Percentiles rank a stretch among this genome's conserved stretches.
These are phyloP conservation scores for Lactifluus subvellereus DNA, from an alignment of 768 basidiomycete genomes.

Conservation along the genomic window DNA sequence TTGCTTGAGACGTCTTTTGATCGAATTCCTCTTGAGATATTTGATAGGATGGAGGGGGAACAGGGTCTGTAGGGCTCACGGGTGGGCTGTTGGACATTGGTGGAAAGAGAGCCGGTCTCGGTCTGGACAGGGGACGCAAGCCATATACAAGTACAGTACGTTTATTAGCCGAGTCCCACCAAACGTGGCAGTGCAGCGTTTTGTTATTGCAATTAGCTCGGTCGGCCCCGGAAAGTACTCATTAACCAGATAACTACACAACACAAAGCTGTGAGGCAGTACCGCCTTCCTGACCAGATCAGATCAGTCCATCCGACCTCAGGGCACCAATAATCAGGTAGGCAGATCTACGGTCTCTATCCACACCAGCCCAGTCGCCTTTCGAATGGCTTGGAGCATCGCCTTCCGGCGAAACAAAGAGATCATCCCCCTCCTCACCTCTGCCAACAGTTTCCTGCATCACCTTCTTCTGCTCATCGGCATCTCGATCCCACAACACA, in stretches of 20 bases:
- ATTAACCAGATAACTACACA: too few species aligned
- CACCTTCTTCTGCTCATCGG: conserved; percentile 38
- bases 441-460: conserved; percentile 26
- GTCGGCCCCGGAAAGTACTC: too few species aligned
- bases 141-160: neutral
- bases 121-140: neutral
- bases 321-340: conserved; percentile 75
- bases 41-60: conserved; percentile 22
- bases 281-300: conserved; percentile 3
- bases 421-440: conserved; percentile 39
- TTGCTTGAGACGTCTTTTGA: conserved; percentile 11
- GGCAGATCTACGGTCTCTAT: conserved; percentile 73
- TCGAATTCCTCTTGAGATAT: conserved; percentile 17
- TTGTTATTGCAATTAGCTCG: too few species aligned
- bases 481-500: conserved; percentile 69
- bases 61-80: neutral
- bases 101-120: neutral
- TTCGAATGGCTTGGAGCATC: conserved; percentile 42
- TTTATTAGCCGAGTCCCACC: neutral
- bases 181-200: too few species aligned
- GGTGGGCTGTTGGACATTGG: conserved; percentile 3
- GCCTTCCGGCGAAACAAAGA: conserved; percentile 59
- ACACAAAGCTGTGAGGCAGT: too few species aligned
- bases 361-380: conserved; percentile 73
- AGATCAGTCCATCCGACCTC: conserved; percentile 64